Conservation (phyloP, 306 rosid species). For the Dryas alaskensis region DNA sequence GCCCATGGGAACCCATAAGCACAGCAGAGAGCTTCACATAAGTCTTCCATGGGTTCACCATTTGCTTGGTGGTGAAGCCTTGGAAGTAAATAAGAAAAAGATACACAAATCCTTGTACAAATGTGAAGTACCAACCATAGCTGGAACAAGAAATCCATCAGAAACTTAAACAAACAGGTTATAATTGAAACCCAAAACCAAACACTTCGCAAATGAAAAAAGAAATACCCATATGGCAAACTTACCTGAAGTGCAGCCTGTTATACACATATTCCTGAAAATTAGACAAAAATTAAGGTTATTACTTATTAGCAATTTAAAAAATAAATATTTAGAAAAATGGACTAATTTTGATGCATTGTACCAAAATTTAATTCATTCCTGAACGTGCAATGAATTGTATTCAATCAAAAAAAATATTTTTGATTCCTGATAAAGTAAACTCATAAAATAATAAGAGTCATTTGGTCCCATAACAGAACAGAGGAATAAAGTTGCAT, state of each 20-base stretch:
- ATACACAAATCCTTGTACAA: slow-evolving; percentile 92
- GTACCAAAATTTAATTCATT: slow-evolving; percentile 12
- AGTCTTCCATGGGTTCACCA: slow-evolving; percentile 99
- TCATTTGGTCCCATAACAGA: slow-evolving; percentile 27
- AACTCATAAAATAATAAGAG: not conserved
- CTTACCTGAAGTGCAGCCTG: slow-evolving; percentile 89
- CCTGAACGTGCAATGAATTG: slow-evolving; percentile 8
- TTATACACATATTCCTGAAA: slow-evolving; percentile 96
- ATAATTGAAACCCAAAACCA: slow-evolving; percentile 20
- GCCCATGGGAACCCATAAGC: slow-evolving; percentile 95
- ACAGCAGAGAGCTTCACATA: slow-evolving; percentile 93
- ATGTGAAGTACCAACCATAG: slow-evolving; percentile 99
- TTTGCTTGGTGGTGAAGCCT: slow-evolving; percentile 93
- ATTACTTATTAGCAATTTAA: not conserved
- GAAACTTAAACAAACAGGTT: not conserved
- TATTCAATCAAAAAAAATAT: not conserved
- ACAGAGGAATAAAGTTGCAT: slow-evolving; percentile 4
- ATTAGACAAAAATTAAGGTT: slow-evolving; percentile 22
- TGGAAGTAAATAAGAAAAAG: slow-evolving; percentile 78
- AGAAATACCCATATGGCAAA: not conserved
- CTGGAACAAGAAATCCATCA: slow-evolving; percentile 45
- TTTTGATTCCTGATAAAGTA: not conserved
- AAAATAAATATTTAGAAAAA: not conserved
- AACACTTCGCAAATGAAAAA: not conserved
- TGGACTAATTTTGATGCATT: not conserved